Evolutionary conservation across 805 yeast genomes (phyloP), one percentile per base, ranked within the genome.

Genomic region (Nakazawaea anatomiae): DNA sequence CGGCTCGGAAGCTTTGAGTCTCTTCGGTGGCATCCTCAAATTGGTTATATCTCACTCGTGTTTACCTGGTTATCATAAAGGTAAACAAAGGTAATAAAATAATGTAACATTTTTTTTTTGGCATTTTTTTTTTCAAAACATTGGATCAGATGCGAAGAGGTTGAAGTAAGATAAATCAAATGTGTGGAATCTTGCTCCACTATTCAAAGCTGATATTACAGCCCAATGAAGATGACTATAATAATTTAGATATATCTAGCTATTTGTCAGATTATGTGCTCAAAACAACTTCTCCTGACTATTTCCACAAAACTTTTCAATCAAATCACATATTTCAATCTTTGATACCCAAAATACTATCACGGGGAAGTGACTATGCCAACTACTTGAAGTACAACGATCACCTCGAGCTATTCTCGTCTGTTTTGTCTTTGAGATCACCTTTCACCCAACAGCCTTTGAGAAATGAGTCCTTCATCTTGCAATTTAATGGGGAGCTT

Each of bases 401-500:
- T 1, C 48, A 60, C 18, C 54, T 66, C 27, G 73, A 79, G 61
- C 51, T 70, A 4, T 76, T 76, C 53, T 84, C 94, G 0, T 86
- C 97, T 0, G 89, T 94, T 0, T 71, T 94, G 14, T 85, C 96
- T 0, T 67, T 94, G 41, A 72, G 99, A 52, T 75, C 77, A 25
- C 98, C 98, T 0, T 79, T 87, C 58, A 82, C 88, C 0, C 57
- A 67, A 32, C 99, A 94, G 65, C 97, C 98, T 0, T 55, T 82
- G 3, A 56, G 52, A 2, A 55, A 55, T 7, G 58, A 52, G 9
- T 62, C 58, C 3, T 73, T 60, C 46, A 59, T 76, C 0, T 61
- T 95, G 7, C 96, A 89, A 61, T 92, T 86, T 67, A 94, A 95
- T 63, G 99, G 99, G 0, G 97, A 94, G 59, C 66, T 94, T 9